Base-by-base conservation (phyloP, 176 grass and related monocot species). In the Typha latifolia region DNA sequence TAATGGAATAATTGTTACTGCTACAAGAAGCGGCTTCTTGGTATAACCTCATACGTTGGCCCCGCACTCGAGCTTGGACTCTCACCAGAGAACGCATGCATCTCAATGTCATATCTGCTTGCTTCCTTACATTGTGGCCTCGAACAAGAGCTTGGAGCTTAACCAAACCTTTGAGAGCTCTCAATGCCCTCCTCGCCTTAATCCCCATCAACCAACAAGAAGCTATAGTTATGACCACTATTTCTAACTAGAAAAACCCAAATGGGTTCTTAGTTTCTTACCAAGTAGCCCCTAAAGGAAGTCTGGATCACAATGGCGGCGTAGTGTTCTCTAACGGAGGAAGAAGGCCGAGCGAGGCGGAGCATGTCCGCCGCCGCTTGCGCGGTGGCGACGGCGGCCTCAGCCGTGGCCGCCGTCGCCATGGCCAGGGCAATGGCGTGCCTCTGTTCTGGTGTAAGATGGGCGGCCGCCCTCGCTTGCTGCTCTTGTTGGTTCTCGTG, bases 101-200 rank as follows among this genome's bases (percentile, higher is more conserved):
- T 15, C 94, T 79, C 6, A 99, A 81, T 70, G 94, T 99, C 94
- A 93, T 87, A 76, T 93, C 87, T 48, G 88, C 94, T 61, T 99
- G 94, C 64, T 90, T 99, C 14, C 94, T 72, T 48, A 99, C 94
- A 71, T 99, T 99, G 83, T 99, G 94, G 11, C 94, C 94, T 12
- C 94, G 84, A 32, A 99, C 94, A 5, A 99, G 81, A 47, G 94
- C 94, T 75, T 99, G 94, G 49, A 99, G 83, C 83, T 93, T 93
- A 5, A 99, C 94, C 23, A 99, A 80, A n/a, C 94, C 94, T 59
- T 74, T 87, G 14, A 99, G 72, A 3, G 94, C 94, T 2, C 85
- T 80, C 66, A 99, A 70, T 63, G 94, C 94, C 6, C 89, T 85
- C 66, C 86, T 80, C 63, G 89, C 89, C 83, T 86, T 3, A 26